Evolutionary conservation across 352 stramenopile species (phyloP).

Genomic region (Peronosclerospora sorghi): DNA sequence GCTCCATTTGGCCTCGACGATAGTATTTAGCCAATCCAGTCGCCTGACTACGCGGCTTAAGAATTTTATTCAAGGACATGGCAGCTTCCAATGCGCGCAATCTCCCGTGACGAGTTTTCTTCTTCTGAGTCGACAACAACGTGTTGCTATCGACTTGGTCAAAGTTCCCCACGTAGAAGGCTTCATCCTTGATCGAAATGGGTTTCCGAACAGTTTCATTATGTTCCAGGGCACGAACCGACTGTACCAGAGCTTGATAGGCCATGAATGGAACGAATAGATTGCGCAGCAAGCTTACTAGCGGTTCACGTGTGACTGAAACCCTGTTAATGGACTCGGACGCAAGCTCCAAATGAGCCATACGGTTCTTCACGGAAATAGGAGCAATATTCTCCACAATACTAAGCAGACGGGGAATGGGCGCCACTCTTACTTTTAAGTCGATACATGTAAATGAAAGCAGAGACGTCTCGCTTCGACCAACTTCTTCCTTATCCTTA

Average conservation of each 20-base stretch:
- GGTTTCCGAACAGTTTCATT: constrained; percentile 28
- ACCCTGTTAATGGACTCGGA: constrained; percentile 29
- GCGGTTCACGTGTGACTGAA: constrained; percentile 29
- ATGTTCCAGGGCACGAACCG: constrained; percentile 32
- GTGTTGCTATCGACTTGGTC: constrained; percentile 35
- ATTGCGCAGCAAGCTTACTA: constrained; percentile 36
- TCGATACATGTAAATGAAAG: constrained; percentile 29
- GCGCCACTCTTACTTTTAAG: constrained; percentile 39
- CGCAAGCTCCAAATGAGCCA: constrained; percentile 29
- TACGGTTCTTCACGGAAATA: constrained; percentile 31
- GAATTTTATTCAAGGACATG: constrained; percentile 38
- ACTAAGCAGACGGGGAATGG: constrained; percentile 40
- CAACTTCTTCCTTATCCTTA: constrained; percentile 17
- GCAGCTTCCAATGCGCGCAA: constrained; percentile 28
- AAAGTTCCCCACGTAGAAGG: constrained; percentile 43
- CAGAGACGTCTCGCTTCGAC: constrained; percentile 19
- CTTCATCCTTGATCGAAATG: constrained; percentile 30
- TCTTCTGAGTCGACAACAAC: constrained; percentile 29
- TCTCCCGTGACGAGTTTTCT: constrained; percentile 28
- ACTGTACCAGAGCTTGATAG: constrained; percentile 39
- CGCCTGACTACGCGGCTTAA: constrained; percentile 30
- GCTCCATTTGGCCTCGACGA: constrained; percentile 20
- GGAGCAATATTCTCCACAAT: constrained; percentile 49
- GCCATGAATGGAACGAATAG: constrained; percentile 48
- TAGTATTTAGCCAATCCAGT: constrained; percentile 35